Base-by-base conservation (phyloP, 2,329 filamentous ascomycete species). In the Fusarium algeriense region DNA sequence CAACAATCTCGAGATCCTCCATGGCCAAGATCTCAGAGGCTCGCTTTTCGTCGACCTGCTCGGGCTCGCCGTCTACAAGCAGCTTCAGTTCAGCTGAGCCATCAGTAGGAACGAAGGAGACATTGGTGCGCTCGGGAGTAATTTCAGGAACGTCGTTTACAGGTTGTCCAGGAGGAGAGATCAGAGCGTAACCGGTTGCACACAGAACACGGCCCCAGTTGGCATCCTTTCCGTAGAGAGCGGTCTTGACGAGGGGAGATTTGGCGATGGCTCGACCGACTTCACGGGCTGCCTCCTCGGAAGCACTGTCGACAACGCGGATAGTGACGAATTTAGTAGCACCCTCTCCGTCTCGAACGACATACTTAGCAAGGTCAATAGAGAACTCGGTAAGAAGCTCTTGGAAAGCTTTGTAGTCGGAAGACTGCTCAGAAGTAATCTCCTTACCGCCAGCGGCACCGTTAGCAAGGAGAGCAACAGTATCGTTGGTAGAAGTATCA, bases 201-300 rank as follows among this genome's bases (percentile, higher is more conserved):
- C 96, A 98, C 32, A 98, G 87, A 69, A 99, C 97, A 59, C 96
- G 94, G 37, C 96, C 96, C 96, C 96, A 99, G 85, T 99, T 99
- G 20, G 96, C 96, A 80, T 99, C 96, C 80, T 94, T 94, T 72
- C 96, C 96, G 81, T 99, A 99, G 43, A 99, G 86, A 0, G 96
- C 96, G 0, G 96, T 99, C 86, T 99, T 99, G 75, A 99, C 96
- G 15, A 99, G 89, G 12, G 96, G 94, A 1, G 94, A 97, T 54
- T 92, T 90, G 19, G 96, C 95, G 79, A 99, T 98, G 49, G 93
- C 92, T 69, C 91, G 92, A 14, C 95, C 96, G 67, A 98, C 91
- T 78, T 91, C 88, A 60, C 93, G 90, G 3, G 94, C 95, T 49
- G 90, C 91, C 50, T 86, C 84, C 77, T 93, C 90, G 49, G 88